Conservation (phyloP, 23 red algal genomes). For the Gracilariopsis chorda region DNA sequence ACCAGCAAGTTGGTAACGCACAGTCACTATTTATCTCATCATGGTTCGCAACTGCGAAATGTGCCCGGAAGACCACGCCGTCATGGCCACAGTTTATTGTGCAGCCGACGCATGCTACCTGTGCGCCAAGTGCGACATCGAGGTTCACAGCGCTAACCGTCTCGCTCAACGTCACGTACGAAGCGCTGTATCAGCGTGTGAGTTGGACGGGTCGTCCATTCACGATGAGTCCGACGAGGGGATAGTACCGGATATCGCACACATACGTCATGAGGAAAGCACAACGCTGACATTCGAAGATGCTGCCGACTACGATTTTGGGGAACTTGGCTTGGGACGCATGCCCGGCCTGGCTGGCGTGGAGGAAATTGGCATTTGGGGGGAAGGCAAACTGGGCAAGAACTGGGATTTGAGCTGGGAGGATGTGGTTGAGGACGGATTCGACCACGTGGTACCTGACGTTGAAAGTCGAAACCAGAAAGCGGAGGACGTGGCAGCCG, state of each 20-base stretch:
- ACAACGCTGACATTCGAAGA: constrained; percentile 45
- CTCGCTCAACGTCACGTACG: constrained; percentile 54
- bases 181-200: neutral
- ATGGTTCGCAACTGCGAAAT: constrained; percentile 73
- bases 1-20: too few relatives aligned
- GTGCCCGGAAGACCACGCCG: constrained; percentile 34
- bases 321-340: constrained; percentile 3
- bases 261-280: neutral
- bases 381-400: constrained; percentile 5
- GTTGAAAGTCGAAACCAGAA: neutral
- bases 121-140: constrained; percentile 38
- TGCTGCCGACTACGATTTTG: constrained; percentile 55
- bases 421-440: constrained; percentile 42
- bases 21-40: neutral
- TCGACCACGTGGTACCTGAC: constrained; percentile 65
- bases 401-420: constrained; percentile 62
- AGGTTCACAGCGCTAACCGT: constrained; percentile 54
- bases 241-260: neutral
- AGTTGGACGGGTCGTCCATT: constrained; percentile 37
- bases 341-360: constrained; percentile 41
- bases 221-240: constrained; percentile 33
- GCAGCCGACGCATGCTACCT: constrained; percentile 57
- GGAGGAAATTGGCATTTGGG: constrained; percentile 35
- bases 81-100: constrained; percentile 35
- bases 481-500: neutral